phyloP scores from a whole-genome alignment of 2,329 filamentous ascomycete species.

The Emergomyces orientalis region DNA sequence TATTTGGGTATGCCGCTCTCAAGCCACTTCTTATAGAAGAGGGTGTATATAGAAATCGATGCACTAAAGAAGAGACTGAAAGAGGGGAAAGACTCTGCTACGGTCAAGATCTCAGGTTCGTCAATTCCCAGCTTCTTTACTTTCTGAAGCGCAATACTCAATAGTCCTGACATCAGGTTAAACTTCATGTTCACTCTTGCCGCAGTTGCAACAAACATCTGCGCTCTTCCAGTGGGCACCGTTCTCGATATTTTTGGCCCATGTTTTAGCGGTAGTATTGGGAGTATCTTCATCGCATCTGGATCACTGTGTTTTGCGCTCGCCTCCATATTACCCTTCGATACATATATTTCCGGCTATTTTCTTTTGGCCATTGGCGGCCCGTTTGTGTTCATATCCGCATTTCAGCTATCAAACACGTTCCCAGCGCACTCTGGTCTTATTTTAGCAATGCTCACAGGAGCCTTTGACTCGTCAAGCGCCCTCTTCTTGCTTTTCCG shows the following conservation, averaged over 20 bases:
- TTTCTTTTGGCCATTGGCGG: conserved; percentile 68
- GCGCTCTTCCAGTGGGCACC: conserved; percentile 73
- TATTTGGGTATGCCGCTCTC: conserved; percentile 77
- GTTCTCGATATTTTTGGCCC: conserved; percentile 78
- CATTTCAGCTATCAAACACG: conserved; percentile 75
- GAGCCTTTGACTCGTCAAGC: conserved; percentile 74
- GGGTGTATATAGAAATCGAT: conserved; percentile 59
- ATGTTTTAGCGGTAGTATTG: conserved; percentile 62
- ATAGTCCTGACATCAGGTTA: conserved; percentile 40
- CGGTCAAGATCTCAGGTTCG: conserved; percentile 47
- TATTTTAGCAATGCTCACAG: conserved; percentile 71
- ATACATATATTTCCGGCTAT: conserved; percentile 66
- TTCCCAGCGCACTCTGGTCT: conserved; percentile 68
- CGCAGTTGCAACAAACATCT: conserved; percentile 79
- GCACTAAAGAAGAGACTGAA: conserved; percentile 45
- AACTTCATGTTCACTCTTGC: conserved; percentile 92
- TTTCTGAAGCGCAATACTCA: conserved; percentile 2
- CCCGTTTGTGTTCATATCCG: conserved; percentile 72
- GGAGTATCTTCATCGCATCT: conserved; percentile 55
- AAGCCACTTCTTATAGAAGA: conserved; percentile 70
- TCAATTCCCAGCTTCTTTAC: background rate
- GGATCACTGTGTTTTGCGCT: conserved; percentile 68
- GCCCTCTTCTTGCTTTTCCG: conserved; percentile 34
- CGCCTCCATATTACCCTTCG: conserved; percentile 55
- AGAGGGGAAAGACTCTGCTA: conserved; percentile 46